A percentile compares a stretch with the other conserved stretches of the same genome.
Evolutionary conservation across 371 early-diverging fungal species (phyloP).

Genomic region (Phascolomyces articulosus): DNA sequence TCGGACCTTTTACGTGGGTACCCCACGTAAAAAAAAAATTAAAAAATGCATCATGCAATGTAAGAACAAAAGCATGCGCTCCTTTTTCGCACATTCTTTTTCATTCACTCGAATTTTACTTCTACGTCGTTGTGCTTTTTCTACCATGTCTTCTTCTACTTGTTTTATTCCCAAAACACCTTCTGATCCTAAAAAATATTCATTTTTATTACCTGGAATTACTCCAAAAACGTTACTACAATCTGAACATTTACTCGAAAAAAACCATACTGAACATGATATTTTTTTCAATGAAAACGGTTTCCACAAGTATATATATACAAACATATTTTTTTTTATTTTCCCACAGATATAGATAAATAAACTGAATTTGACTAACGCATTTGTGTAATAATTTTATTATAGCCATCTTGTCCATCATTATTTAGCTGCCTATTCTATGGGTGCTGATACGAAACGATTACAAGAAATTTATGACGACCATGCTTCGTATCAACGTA

Average conservation of each 20-base stretch:
- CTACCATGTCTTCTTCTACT: conserved; percentile 8
- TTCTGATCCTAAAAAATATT: conserved; percentile 5
- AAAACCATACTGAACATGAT: conserved; percentile 41
- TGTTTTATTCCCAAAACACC: conserved; percentile 23
- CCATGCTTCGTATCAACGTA: conserved; percentile 41
- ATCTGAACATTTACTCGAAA: conserved; percentile 35
- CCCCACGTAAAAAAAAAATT: no score
- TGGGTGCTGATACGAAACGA: conserved; percentile 54
- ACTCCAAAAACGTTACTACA: conserved; percentile 28
- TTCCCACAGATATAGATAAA: neutral
- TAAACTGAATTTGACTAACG: neutral
- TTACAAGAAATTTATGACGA: conserved; percentile 54
- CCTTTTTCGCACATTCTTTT: no score
- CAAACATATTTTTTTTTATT: neutral
- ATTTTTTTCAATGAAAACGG: conserved; percentile 46
- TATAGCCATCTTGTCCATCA: conserved; percentile 62
- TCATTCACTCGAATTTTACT: no score
- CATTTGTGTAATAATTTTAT: no score
- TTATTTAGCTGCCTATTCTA: conserved; percentile 55
- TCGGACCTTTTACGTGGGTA: no score
- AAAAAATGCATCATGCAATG: no score
- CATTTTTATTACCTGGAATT: conserved; percentile 41
- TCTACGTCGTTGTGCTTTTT: no score
- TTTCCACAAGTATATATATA: conserved; percentile 50
- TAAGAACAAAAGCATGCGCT: no score